Conservation (phyloP, 2,329 filamentous ascomycete genomes). For the Sporothrix mexicana region DNA sequence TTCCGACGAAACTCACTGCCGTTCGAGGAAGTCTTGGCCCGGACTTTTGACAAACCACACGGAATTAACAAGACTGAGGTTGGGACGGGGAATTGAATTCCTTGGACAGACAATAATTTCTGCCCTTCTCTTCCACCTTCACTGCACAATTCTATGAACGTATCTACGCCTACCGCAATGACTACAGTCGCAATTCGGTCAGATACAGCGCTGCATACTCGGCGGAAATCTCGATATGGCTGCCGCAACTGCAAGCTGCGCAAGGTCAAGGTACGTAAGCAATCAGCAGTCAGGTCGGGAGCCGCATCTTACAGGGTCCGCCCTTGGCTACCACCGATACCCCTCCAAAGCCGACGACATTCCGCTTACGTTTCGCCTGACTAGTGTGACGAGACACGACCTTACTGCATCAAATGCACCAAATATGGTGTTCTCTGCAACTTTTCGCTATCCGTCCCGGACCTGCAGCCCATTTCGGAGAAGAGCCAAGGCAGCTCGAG, state of each 20-base stretch:
- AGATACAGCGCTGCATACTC: neutral
- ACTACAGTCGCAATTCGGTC: neutral
- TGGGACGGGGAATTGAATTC: no score
- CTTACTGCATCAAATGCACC: conserved; percentile 51
- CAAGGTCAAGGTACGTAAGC: conserved; percentile 52
- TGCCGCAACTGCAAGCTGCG: conserved; percentile 59
- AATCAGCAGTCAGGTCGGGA: neutral
- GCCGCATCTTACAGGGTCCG: neutral
- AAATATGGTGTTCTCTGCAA: conserved; percentile 55
- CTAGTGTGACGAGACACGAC: conserved; percentile 56
- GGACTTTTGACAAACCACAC: neutral
- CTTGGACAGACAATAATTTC: no score
- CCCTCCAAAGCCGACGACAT: neutral
- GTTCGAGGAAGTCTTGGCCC: neutral
- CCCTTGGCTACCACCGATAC: neutral
- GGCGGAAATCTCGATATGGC: conserved; percentile 41
- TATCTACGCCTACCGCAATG: no score
- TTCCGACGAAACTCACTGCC: neutral
- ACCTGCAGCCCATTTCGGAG: conserved; percentile 47
- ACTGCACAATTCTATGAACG: no score
- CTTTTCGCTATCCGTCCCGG: conserved; percentile 45
- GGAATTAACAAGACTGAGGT: no score
- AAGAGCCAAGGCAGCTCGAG: conserved; percentile 23
- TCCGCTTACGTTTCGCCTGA: neutral
- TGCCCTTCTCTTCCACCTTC: no score